Evolutionary conservation across 2,329 filamentous ascomycete genomes (phyloP).

Genomic region (Beauveria bassiana): DNA sequence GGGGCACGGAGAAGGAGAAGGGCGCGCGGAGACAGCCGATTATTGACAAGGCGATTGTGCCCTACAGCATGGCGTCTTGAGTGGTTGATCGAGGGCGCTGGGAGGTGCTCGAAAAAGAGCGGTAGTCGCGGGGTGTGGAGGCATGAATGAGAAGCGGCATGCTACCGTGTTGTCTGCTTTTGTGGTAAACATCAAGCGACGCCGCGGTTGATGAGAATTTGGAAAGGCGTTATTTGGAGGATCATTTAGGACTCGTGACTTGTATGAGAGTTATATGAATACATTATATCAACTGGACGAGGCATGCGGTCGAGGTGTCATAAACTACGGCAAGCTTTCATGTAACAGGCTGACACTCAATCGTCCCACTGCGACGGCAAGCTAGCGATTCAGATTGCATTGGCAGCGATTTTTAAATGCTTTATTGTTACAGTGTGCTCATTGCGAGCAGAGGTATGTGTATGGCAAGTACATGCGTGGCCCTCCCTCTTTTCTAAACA

Average conservation of each 20-base stretch:
- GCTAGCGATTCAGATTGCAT: neutral
- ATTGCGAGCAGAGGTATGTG: neutral
- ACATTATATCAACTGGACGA: neutral
- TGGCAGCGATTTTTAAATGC: neutral
- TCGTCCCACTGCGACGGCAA: neutral
- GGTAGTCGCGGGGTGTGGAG: neutral
- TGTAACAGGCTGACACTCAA: too few relatives aligned
- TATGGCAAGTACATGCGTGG: neutral
- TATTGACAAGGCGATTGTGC: constrained; percentile 58
- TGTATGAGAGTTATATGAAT: neutral
- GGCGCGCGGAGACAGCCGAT: constrained; percentile 43
- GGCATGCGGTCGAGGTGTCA: neutral
- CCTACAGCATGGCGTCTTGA: constrained; percentile 39
- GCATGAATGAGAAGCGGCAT: neutral
- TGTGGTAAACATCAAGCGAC: neutral
- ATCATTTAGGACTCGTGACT: neutral
- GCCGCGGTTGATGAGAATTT: constrained; percentile 15
- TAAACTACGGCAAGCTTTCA: too few relatives aligned
- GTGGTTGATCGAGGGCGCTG: neutral
- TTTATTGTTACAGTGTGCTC: constrained; percentile 10
- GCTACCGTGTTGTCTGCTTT: neutral
- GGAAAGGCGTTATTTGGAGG: constrained; percentile 8
- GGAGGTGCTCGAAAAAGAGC: neutral
- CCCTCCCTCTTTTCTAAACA: neutral
- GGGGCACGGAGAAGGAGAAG: constrained; percentile 60